These are phyloP conservation scores for Suhomyces choctaworum DNA, from an alignment of 1,139 yeast species.

Conservation along the genomic window DNA sequence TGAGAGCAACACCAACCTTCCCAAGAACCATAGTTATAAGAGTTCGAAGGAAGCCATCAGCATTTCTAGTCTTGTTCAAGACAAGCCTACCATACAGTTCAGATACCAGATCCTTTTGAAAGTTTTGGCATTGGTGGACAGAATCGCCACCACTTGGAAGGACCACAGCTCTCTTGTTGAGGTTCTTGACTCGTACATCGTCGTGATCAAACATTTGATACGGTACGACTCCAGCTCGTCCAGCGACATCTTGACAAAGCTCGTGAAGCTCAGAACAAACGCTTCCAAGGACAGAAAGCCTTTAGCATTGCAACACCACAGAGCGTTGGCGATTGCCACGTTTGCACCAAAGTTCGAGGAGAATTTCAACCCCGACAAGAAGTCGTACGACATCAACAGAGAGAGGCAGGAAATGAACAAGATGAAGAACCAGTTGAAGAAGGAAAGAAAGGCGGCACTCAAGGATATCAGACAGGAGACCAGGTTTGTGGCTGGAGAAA, in stretches of 20 bases:
- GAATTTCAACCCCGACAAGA: constrained; percentile 93
- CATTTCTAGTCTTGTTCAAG: constrained; percentile 23
- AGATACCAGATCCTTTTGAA: constrained; percentile 35
- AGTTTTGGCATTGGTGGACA: constrained; percentile 29
- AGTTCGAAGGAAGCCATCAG: constrained; percentile 14
- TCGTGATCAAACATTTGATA: constrained; percentile 38
- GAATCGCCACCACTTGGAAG: constrained; percentile 52
- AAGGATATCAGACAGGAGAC: constrained; percentile 91
- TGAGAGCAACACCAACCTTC: constrained; percentile 23
- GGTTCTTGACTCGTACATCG: constrained; percentile 43
- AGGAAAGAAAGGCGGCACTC: constrained; percentile 84
- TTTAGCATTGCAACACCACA: constrained; percentile 81
- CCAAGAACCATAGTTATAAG: constrained; percentile 16
- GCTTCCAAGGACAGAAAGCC: constrained; percentile 60
- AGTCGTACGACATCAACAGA: constrained; percentile 81
- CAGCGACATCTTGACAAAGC: constrained; percentile 46
- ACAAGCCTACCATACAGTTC: constrained; percentile 17
- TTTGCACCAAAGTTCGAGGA: constrained; percentile 92
- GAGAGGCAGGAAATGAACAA: constrained; percentile 81
- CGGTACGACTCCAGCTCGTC: constrained; percentile 31
- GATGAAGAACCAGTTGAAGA: constrained; percentile 81
- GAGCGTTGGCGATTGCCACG: constrained; percentile 80
- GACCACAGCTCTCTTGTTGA: constrained; percentile 67
- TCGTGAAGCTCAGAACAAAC: constrained; percentile 44
- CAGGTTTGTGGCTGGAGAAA: constrained; percentile 83